Conservation (phyloP, 2,329 filamentous ascomycete genomes). For the Cladophialophora carrionii region DNA sequence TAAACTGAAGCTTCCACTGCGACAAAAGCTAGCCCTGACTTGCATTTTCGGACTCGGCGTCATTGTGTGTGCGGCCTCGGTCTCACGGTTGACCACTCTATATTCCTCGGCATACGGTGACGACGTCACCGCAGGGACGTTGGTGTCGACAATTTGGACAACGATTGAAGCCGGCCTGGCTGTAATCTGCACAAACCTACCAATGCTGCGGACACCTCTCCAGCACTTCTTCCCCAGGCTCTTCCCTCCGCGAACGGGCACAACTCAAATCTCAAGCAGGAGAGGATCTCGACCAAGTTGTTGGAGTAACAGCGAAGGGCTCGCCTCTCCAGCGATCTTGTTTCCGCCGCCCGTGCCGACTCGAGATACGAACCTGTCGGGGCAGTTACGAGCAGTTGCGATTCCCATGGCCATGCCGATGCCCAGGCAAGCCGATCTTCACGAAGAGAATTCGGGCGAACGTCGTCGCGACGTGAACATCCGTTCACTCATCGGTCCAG, state of each 20-base stretch:
- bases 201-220: constrained; percentile 44
- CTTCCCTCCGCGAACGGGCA: constrained; percentile 25
- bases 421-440: not conserved
- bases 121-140: constrained; percentile 40
- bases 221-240: constrained; percentile 32
- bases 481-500: too few species aligned
- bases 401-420: not conserved
- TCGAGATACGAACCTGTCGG: constrained; percentile 4
- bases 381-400: constrained; percentile 13
- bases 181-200: constrained; percentile 48
- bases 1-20: constrained; percentile 40
- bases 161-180: constrained; percentile 45
- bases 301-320: constrained; percentile 8
- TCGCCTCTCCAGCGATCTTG: constrained; percentile 11
- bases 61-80: constrained; percentile 37
- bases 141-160: constrained; percentile 45
- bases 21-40: constrained; percentile 57
- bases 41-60: constrained; percentile 45
- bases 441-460: not conserved
- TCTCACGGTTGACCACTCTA: constrained; percentile 44
- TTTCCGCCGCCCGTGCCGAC: constrained; percentile 2
- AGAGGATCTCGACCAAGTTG: constrained; percentile 14
- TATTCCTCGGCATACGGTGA: constrained; percentile 36
- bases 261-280: constrained; percentile 20
- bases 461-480: too few species aligned